These are phyloP conservation scores for Setomelanomma holmii DNA, from an alignment of 2,329 filamentous ascomycete genomes.

Conservation along the genomic window DNA sequence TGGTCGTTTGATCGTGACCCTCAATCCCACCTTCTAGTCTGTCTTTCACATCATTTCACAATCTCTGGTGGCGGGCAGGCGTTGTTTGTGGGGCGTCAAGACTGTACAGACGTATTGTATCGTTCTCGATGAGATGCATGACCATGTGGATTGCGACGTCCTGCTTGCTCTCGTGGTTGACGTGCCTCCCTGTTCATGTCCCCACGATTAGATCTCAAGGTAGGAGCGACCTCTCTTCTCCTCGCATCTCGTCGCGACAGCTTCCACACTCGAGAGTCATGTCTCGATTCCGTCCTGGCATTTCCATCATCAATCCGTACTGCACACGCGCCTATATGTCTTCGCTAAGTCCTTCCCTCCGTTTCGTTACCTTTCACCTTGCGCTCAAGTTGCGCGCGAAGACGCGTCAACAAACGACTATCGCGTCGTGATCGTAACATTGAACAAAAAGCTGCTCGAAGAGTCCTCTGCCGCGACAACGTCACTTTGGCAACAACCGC, in stretches of 20 bases:
- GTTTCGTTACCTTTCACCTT: slow-evolving; percentile 1
- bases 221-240: neutral
- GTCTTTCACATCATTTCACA: too few species aligned
- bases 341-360: neutral
- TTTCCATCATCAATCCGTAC: neutral
- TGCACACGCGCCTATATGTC: neutral
- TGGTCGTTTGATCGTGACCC: too few species aligned
- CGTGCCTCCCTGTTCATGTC: neutral
- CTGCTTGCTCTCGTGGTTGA: neutral
- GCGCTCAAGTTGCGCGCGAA: neutral
- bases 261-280: too few species aligned
- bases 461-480: neutral
- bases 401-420: slow-evolving; percentile 6
- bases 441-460: neutral
- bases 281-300: neutral
- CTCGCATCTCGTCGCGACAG: too few species aligned
- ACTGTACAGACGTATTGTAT: too few species aligned
- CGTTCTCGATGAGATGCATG: too few species aligned
- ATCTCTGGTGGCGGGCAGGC: too few species aligned
- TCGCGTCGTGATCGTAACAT: neutral
- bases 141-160: neutral
- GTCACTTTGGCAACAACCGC: neutral
- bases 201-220: neutral
- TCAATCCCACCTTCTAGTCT: too few species aligned
- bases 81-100: too few species aligned